These are phyloP conservation scores for Ascochyta rabiei DNA, from an alignment of 2,329 filamentous ascomycete species.

Conservation along the genomic window DNA sequence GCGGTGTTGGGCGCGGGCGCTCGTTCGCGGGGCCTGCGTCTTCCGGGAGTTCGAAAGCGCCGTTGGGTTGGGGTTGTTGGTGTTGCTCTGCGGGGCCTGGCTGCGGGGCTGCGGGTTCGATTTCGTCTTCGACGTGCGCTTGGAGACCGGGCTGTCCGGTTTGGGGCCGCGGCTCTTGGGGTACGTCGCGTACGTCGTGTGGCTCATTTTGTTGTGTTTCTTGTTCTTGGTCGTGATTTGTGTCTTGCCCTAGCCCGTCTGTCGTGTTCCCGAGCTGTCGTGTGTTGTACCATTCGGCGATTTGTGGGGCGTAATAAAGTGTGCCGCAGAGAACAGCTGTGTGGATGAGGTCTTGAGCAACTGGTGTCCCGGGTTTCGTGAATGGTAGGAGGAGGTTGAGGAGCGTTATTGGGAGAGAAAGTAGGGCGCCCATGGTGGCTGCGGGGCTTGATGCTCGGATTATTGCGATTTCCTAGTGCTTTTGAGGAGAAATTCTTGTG, in stretches of 20 bases:
- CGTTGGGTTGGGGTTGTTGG: not conserved
- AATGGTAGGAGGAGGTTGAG: conserved; percentile 57
- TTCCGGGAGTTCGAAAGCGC: conserved; percentile 7
- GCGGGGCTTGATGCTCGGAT: conserved; percentile 2
- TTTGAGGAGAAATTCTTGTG: not conserved
- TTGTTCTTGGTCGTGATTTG: not conserved
- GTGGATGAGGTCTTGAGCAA: conserved; percentile 55
- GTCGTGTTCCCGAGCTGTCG: conserved; percentile 19
- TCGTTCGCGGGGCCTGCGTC: conserved; percentile 46
- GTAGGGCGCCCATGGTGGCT: conserved; percentile 37
- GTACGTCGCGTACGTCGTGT: not conserved
- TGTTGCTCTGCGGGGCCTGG: conserved; percentile 25
- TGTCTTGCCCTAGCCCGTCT: not conserved
- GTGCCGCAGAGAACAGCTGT: conserved; percentile 51
- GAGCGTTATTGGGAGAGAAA: conserved; percentile 33
- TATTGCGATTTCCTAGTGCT: not conserved
- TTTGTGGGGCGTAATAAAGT: conserved; percentile 56
- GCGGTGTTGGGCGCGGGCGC: conserved; percentile 31
- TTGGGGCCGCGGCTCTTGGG: not conserved
- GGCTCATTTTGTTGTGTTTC: not conserved
- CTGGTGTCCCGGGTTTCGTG: conserved; percentile 54
- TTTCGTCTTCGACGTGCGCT: conserved; percentile 14
- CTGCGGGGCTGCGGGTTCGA: conserved; percentile 30
- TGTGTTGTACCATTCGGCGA: conserved; percentile 49
- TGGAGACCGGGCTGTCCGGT: not conserved